These are phyloP conservation scores for Stemphylium beticola DNA, from an alignment of 2,329 filamentous ascomycete species.

Conservation along the genomic window DNA sequence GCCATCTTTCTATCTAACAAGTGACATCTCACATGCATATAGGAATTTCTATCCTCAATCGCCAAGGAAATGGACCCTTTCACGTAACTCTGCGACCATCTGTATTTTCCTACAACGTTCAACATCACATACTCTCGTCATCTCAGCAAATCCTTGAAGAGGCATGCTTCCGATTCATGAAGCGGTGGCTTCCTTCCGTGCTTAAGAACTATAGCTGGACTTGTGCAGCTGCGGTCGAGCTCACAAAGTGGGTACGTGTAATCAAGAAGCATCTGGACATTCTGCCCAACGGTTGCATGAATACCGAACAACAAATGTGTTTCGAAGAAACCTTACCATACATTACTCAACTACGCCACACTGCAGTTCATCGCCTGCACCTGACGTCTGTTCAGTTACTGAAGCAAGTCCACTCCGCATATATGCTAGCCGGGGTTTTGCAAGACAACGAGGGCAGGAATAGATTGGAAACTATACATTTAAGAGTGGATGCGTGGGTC, in stretches of 20 bases:
- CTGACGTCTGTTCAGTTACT: slow-evolving; percentile 1
- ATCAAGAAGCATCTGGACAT: slow-evolving; percentile 20
- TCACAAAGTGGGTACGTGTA: slow-evolving; percentile 45
- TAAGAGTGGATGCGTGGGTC: not conserved
- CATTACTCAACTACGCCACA: not conserved
- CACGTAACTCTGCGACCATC: not conserved
- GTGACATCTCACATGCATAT: not conserved
- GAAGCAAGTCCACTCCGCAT: not conserved
- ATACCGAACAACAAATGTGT: not conserved
- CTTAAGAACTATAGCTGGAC: slow-evolving; percentile 36
- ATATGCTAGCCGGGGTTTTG: slow-evolving; percentile 1
- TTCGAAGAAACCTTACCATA: not conserved
- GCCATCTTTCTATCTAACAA: not conserved
- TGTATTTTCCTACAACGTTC: slow-evolving; percentile 43
- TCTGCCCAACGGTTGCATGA: not conserved
- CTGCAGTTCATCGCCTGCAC: slow-evolving; percentile 2
- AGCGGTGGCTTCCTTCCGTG: slow-evolving; percentile 40
- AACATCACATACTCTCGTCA: slow-evolving; percentile 48
- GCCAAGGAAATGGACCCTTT: not conserved
- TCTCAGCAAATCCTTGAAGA: slow-evolving; percentile 48
- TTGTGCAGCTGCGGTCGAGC: slow-evolving; percentile 47
- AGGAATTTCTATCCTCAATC: not conserved
- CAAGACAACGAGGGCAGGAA: not conserved
- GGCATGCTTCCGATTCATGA: slow-evolving; percentile 50
- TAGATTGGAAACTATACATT: not conserved